These are phyloP conservation scores for Ophiocordyceps camponoti-leonardi DNA, from an alignment of 2,329 filamentous ascomycete species.

Conservation along the genomic window DNA sequence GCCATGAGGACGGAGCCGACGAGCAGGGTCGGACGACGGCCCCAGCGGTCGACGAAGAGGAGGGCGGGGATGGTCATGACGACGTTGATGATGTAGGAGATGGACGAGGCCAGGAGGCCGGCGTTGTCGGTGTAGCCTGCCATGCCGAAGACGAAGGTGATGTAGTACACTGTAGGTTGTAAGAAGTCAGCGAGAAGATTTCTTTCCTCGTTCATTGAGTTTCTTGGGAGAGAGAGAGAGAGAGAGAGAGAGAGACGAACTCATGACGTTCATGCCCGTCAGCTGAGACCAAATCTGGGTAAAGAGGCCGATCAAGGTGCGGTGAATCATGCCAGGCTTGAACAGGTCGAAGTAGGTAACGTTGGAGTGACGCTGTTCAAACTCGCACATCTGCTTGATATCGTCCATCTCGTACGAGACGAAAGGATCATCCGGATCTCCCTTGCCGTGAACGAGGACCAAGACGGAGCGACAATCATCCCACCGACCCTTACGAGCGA, in stretches of 20 bases:
- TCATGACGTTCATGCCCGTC: constrained; percentile 39
- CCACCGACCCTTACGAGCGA: constrained; percentile 43
- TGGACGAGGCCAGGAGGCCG: constrained; percentile 47
- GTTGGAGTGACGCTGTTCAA: constrained; percentile 52
- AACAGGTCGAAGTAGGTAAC: constrained; percentile 58
- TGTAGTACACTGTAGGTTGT: constrained; percentile 42
- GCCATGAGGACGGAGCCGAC: constrained; percentile 52
- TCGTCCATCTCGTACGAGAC: constrained; percentile 53
- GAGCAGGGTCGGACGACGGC: constrained; percentile 51
- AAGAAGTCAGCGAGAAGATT: too few relatives aligned
- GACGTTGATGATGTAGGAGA: constrained; percentile 52
- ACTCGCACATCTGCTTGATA: constrained; percentile 56
- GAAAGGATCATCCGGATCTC: constrained; percentile 45
- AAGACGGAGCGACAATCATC: constrained; percentile 36
- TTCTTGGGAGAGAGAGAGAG: too few relatives aligned
- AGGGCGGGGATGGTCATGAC: constrained; percentile 48
- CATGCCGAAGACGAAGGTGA: constrained; percentile 48
- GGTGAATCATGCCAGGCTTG: constrained; percentile 44
- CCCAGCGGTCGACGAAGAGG: constrained; percentile 50
- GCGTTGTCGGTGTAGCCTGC: constrained; percentile 45
- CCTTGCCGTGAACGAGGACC: constrained; percentile 46
- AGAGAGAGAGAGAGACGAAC: constrained; percentile 16
- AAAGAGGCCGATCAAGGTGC: constrained; percentile 31
- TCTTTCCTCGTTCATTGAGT: too few relatives aligned
- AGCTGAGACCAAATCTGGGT: constrained; percentile 41